These are phyloP conservation scores for Aspergillus oerlinghausenensis DNA, from an alignment of 2,329 filamentous ascomycete genomes.

Conservation along the genomic window DNA sequence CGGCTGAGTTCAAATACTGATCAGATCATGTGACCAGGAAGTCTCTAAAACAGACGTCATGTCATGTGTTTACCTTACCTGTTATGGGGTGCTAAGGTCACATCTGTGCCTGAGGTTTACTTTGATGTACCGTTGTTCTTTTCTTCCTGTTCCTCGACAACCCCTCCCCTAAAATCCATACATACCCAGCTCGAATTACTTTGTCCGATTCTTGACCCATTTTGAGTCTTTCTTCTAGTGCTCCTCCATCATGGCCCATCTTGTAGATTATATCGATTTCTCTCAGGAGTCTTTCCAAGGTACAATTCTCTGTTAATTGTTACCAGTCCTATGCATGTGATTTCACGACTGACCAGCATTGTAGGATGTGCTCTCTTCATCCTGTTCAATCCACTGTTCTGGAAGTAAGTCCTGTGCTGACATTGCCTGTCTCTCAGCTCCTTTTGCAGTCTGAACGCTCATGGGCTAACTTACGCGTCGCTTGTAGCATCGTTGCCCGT, in stretches of 20 bases:
- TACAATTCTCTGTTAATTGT: background rate
- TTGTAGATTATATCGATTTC: background rate
- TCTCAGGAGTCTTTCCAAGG: background rate
- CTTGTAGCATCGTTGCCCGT: constrained; percentile 69
- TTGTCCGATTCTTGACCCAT: constrained; percentile 13
- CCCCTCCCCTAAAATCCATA: background rate
- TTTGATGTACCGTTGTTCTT: background rate
- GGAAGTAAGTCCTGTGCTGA: background rate
- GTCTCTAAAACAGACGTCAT: background rate
- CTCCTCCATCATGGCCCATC: background rate
- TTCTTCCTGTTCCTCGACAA: background rate
- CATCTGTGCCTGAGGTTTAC: too few species aligned
- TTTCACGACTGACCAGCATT: background rate
- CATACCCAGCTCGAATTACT: constrained; percentile 4
- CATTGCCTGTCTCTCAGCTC: background rate
- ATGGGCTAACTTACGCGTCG: constrained; percentile 10
- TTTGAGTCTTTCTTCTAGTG: background rate
- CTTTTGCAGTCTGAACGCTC: background rate
- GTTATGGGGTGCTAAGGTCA: too few species aligned
- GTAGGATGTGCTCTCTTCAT: background rate
- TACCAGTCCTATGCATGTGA: background rate
- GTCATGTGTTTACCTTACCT: background rate
- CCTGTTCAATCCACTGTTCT: background rate
- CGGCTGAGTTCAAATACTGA: background rate
- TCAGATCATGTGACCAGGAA: background rate